Conservation (phyloP, 768 basidiomycete species). For the Tylopilus intermedius region DNA sequence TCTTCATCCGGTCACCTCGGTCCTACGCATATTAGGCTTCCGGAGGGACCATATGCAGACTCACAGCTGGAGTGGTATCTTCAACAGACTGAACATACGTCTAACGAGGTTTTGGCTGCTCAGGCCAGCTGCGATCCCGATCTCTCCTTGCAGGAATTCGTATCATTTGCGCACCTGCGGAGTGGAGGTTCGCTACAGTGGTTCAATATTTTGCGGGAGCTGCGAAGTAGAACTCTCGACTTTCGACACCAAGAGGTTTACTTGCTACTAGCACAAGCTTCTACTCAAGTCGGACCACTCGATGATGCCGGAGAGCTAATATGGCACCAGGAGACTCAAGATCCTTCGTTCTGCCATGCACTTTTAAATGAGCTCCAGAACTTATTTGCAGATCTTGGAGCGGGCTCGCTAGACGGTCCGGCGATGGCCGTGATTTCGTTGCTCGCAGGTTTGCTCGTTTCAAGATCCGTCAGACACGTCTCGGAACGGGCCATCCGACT, state of each 20-base stretch:
- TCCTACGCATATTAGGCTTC: slow-evolving; percentile 16
- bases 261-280: slow-evolving; percentile 40
- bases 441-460: slow-evolving; percentile 21
- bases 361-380: slow-evolving; percentile 35
- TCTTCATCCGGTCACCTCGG: too few relatives aligned
- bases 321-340: slow-evolving; percentile 41
- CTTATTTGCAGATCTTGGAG: slow-evolving; percentile 33
- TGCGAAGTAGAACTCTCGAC: slow-evolving; percentile 35
- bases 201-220: slow-evolving; percentile 38
- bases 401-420: slow-evolving; percentile 38
- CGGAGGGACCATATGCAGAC: slow-evolving; percentile 26
- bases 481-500: slow-evolving; percentile 12
- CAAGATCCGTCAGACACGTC: not conserved
- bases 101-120: slow-evolving; percentile 39
- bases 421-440: slow-evolving; percentile 32
- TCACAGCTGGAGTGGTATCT: slow-evolving; percentile 33
- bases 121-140: slow-evolving; percentile 40
- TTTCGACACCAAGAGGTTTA: slow-evolving; percentile 40
- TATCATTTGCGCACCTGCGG: slow-evolving; percentile 43
- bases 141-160: slow-evolving; percentile 42
- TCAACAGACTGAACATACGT: slow-evolving; percentile 28
- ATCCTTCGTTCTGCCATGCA: slow-evolving; percentile 12
- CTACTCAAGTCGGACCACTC: slow-evolving; percentile 38
- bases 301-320: slow-evolving; percentile 2
- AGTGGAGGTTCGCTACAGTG: slow-evolving; percentile 29